Conservation (phyloP, 257 asterid species). For the Solanum chiquidenum region DNA sequence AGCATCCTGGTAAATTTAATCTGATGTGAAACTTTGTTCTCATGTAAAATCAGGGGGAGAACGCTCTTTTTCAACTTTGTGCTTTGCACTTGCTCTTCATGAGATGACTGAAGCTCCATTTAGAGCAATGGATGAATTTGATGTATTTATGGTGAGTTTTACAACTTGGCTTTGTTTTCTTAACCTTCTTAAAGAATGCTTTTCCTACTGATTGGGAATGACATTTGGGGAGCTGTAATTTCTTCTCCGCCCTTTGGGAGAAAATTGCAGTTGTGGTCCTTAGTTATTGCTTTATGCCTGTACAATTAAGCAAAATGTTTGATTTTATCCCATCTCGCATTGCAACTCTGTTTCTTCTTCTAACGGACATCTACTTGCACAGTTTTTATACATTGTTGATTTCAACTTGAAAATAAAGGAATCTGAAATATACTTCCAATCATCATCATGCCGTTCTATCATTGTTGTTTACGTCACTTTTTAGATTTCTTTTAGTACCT, state of each 20-base stretch:
- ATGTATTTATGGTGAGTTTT: conserved; percentile 77
- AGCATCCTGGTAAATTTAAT: neutral
- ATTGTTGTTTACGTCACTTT: neutral
- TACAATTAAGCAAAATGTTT: neutral
- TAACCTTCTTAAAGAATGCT: neutral
- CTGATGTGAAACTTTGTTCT: neutral
- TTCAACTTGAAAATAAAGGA: neutral
- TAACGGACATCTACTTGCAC: neutral
- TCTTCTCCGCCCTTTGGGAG: neutral
- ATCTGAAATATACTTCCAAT: neutral
- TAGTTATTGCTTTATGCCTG: neutral
- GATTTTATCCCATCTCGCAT: neutral
- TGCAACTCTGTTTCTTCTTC: neutral
- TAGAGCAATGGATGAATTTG: conserved; percentile 99
- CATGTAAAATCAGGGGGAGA: conserved; percentile 67
- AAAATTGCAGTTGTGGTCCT: neutral
- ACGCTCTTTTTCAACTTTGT: conserved; percentile 91
- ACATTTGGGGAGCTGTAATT: neutral
- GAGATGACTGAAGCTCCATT: conserved; percentile 99
- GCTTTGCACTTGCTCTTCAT: conserved; percentile 95
- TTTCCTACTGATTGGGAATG: neutral
- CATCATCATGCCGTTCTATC: neutral
- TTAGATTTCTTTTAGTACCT: neutral
- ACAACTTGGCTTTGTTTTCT: neutral
- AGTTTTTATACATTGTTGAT: neutral